Conservation (phyloP, 768 basidiomycete species). For the Albatrellus ellisii region DNA sequence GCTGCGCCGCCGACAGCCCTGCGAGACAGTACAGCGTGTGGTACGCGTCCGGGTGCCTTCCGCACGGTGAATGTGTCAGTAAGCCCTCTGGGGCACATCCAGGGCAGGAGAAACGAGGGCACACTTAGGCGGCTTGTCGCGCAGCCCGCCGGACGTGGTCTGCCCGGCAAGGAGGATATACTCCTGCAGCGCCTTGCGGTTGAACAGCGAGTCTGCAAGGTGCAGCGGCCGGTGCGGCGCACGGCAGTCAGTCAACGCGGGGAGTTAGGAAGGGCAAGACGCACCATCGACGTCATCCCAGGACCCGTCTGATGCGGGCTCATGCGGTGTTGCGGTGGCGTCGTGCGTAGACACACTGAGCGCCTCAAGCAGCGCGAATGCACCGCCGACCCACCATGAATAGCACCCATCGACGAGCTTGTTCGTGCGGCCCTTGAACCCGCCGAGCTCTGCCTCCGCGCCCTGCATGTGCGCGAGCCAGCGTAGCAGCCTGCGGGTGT, state of each 20-base stretch:
- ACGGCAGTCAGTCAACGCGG: not conserved
- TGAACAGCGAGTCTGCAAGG: constrained; percentile 32
- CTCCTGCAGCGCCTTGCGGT: constrained; percentile 67
- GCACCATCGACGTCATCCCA: constrained; percentile 71
- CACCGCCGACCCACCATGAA: constrained; percentile 98
- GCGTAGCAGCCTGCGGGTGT: constrained; percentile 47
- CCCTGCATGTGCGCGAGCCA: constrained; percentile 90
- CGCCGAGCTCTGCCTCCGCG: constrained; percentile 68
- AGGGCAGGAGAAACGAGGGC: constrained; percentile 15
- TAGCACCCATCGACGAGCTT: constrained; percentile 99
- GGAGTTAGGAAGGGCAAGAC: constrained; percentile 8
- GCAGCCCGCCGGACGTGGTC: constrained; percentile 69
- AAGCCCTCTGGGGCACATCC: not conserved
- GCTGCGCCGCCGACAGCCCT: constrained; percentile 83
- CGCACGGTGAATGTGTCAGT: constrained; percentile 2
- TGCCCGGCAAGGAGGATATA: constrained; percentile 84
- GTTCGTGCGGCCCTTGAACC: constrained; percentile 88
- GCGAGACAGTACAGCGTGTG: constrained; percentile 90
- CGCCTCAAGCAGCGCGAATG: constrained; percentile 66
- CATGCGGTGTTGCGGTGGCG: constrained; percentile 24
- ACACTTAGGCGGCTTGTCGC: constrained; percentile 94
- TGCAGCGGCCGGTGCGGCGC: not conserved
- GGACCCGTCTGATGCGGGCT: constrained; percentile 20
- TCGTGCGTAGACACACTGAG: constrained; percentile 27
- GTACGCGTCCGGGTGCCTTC: constrained; percentile 88